Conservation (phyloP, 257 asterid genomes). For the Verbena officinalis region DNA sequence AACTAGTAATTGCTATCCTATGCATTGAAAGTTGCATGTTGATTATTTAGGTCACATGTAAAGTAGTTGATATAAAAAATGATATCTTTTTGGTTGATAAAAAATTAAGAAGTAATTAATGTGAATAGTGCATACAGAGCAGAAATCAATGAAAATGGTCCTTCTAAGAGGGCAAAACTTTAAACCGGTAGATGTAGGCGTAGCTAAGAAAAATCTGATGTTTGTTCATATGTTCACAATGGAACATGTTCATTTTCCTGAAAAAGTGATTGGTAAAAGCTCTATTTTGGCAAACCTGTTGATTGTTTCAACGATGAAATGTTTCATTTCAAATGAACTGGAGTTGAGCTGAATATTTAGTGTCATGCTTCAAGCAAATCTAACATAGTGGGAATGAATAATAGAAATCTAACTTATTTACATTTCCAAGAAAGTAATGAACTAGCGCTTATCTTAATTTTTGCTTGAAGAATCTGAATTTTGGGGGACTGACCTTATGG, state of each 20-base stretch:
- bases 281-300: background rate
- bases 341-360: background rate
- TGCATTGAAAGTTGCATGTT: background rate
- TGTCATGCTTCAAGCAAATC: background rate
- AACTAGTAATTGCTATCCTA: background rate
- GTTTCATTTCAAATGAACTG: background rate
- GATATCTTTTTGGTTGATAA: background rate
- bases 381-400: background rate
- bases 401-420: background rate
- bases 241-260: background rate
- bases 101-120: background rate
- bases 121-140: background rate
- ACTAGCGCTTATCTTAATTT: background rate
- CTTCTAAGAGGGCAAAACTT: background rate
- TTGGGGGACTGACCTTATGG: background rate
- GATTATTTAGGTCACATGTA: background rate
- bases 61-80: background rate
- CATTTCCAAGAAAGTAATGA: background rate
- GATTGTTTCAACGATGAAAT: background rate
- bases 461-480: conserved; percentile 4
- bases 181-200: background rate
- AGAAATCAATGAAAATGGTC: background rate
- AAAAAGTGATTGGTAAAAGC: background rate
- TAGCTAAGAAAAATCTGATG: background rate
- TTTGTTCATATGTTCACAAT: background rate